Base-by-base conservation (phyloP, 805 yeast genomes). In the Candida multigemmis region DNA sequence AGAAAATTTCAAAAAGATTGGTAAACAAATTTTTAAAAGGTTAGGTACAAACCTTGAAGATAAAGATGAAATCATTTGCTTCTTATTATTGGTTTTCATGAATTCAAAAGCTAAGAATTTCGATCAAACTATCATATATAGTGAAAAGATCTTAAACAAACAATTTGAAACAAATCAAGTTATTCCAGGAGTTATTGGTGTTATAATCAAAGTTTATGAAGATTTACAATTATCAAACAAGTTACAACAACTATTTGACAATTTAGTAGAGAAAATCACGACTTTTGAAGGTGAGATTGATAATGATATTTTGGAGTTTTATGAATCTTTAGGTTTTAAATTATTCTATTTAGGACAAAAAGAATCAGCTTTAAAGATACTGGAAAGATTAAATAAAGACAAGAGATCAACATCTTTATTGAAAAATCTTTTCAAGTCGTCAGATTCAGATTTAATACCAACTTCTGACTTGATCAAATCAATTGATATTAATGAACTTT, bases 131-230 rank as follows among this genome's bases (percentile, higher is more conserved):
- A 44, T 49, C 8, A 23, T 41, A 6, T 31, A 59, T 6, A 44
- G 70, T 24, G 70, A 68, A 38, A 39, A 44, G 15, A 31, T 56
- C 4, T 35, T 40, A 19, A 31, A 33, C 1, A 29, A 28, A 12
- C 35, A 35, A 18, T 21, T 47, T 12, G n/a, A 25, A 7, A 26
- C 28, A 6, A 65, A 62, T 32, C 37, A 41, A 13, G 26, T 57
- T 3, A 25, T 42, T 22, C 77, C 82, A 3, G 70, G 71, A 4
- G 44, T 78, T 23, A 55, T 68, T 21, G 71, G 74, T 15, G 50
- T 66, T 4, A 48, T 75, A 16, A 54, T 68, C 7, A 56, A 70
- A 9, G 41, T 77, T 5, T 72, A 68, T 44, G 77, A 71, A 35
- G 33, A 46, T 8, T 46, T 63, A 23, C 64, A 68, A 22, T 53